Percentiles rank a stretch among this genome's conserved stretches.
phyloP scores from a whole-genome alignment of 257 asterid genomes.

The Ehretia macrophylla region DNA sequence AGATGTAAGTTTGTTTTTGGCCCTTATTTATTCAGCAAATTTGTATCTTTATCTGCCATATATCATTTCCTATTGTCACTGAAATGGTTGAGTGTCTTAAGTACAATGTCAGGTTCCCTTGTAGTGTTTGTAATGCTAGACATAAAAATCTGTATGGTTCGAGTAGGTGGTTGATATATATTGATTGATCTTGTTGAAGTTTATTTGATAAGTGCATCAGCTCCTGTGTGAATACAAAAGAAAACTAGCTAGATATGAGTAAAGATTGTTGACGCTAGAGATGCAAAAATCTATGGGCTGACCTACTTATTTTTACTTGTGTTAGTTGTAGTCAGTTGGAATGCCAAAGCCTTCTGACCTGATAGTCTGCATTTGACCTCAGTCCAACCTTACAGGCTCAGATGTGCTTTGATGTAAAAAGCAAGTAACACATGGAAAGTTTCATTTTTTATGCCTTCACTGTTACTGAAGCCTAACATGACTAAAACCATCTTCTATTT shows the following conservation, averaged over 20 bases:
- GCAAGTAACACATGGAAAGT: too few relatives aligned
- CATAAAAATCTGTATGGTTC: background rate
- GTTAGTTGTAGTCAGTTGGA: background rate
- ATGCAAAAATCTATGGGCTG: too few relatives aligned
- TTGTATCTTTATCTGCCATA: background rate
- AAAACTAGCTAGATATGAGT: background rate
- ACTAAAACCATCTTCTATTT: too few relatives aligned
- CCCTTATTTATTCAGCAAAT: constrained; percentile 1
- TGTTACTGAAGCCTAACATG: too few relatives aligned
- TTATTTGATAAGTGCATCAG: background rate
- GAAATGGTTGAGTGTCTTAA: background rate
- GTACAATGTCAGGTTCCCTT: background rate
- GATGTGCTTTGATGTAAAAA: too few relatives aligned
- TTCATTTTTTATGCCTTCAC: too few relatives aligned
- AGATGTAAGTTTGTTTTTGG: constrained; percentile 60
- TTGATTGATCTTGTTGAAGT: background rate
- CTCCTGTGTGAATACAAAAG: background rate
- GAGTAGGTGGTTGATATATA: background rate
- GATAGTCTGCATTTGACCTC: background rate
- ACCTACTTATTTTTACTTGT: background rate
- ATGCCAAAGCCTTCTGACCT: background rate
- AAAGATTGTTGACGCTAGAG: too few relatives aligned
- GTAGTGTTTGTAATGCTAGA: background rate
- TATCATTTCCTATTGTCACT: background rate
- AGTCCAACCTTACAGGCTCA: too few relatives aligned